Base-by-base conservation (phyloP, 192 early-diverging fungal species). In the Entophlyctis luteolus region DNA sequence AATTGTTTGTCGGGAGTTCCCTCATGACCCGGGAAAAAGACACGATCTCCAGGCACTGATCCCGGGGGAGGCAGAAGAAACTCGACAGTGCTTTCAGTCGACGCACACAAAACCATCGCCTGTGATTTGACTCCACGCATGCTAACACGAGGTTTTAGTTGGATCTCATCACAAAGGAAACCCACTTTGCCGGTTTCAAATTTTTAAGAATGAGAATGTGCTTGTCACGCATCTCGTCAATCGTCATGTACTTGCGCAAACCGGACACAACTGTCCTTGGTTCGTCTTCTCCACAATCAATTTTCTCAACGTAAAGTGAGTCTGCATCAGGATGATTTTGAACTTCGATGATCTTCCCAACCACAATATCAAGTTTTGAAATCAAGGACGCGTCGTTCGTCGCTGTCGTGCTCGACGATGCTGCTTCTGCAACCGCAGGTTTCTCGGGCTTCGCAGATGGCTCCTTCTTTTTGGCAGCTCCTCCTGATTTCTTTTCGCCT, bases 81-180 rank as follows among this genome's bases (percentile, higher is more conserved):
- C 76, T 98, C 96, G 27, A 98, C 90, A 34, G 86, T 86, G 68
- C 73, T 80, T 3, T 83, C 66, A 67, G 86, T 84, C 16, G 92
- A 90, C 6, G 95, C 92, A 58, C 91, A 92, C 4, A 98, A 78
- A 1, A 98, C 94, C 95, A 98, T 98, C 3, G 90, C 96, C 63
- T 81, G 77, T 22, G 94, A 96, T 79, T 93, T 96, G 70, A 98
- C 83, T 36, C 94, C 93, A 71, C 96, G 88, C 95, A 98, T 86
- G 23, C 72, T 74, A 45, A 16, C 8, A 36, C 27, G 2, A 46
- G 18, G 48, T 20, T 8, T 3, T 31, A 39, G 46, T 22, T 68
- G 25, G 45, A 60, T 10, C 4, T 50, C 54, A 47, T 27, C 33
- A 18, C 18, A 3, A 16, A 45, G 10, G 18, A 18, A 10, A 45